A percentile compares a stretch with the other conserved stretches of the same genome.
phyloP scores from a whole-genome alignment of 768 basidiomycete species.

The Botryobasidium botryosum region DNA sequence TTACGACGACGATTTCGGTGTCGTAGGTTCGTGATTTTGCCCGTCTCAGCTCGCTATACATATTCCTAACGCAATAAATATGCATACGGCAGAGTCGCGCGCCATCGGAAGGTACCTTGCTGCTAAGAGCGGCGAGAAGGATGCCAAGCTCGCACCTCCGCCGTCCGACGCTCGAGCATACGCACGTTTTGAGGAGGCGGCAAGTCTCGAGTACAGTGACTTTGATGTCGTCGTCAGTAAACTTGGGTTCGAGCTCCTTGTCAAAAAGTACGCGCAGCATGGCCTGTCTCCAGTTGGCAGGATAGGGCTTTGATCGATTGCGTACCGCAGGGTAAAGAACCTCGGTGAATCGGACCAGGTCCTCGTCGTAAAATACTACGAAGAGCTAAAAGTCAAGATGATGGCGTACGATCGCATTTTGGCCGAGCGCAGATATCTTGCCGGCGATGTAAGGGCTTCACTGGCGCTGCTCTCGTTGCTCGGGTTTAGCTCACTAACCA shows the following conservation, averaged over 20 bases:
- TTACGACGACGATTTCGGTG: conserved; percentile 46
- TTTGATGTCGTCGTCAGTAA: conserved; percentile 10
- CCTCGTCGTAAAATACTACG: not conserved
- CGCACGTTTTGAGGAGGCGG: conserved; percentile 19
- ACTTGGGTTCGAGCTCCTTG: conserved; percentile 11
- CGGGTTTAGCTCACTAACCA: no score
- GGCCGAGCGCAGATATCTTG: conserved; percentile 1
- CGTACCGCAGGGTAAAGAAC: not conserved
- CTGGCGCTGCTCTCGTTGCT: no score
- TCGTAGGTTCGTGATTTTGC: conserved; percentile 23
- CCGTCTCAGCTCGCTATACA: not conserved
- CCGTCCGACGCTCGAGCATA: conserved; percentile 9
- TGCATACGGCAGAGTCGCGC: conserved; percentile 11
- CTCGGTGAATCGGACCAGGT: not conserved
- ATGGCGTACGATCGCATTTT: conserved; percentile 1
- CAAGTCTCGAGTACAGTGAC: conserved; percentile 15
- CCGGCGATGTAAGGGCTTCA: not conserved
- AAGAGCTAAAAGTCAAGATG: not conserved
- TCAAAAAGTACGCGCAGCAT: conserved; percentile 9
- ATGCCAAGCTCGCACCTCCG: conserved; percentile 8
- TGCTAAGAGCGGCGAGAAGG: conserved; percentile 10
- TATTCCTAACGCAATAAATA: not conserved
- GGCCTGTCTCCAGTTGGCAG: not conserved
- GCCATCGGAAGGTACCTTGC: conserved; percentile 14
- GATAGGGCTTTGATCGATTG: not conserved